phyloP scores from a whole-genome alignment of 768 basidiomycete genomes.

The Imleria badia region DNA sequence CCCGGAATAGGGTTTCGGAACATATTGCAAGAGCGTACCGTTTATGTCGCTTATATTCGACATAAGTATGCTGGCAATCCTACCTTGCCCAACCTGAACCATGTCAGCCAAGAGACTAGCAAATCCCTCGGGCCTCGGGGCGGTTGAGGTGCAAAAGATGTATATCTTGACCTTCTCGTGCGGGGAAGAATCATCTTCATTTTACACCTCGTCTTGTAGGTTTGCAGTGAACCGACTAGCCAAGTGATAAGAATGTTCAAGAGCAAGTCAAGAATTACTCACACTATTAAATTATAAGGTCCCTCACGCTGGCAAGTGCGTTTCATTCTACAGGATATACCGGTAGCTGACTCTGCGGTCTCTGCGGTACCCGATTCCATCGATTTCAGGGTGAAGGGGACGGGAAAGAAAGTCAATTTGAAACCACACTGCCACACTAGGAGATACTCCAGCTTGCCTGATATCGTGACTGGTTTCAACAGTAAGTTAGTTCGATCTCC shows the following conservation, averaged over 20 bases:
- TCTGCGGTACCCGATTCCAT: not conserved
- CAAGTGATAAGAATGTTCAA: not conserved
- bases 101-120: not conserved
- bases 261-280: not conserved
- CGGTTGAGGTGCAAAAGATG: not conserved
- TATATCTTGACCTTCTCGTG: not conserved
- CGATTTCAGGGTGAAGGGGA: not conserved
- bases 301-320: not conserved
- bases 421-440: slow-evolving; percentile 9
- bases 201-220: not conserved
- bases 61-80: not conserved
- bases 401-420: not conserved
- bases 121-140: not conserved
- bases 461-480: no score
- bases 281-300: not conserved
- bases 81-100: not conserved
- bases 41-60: not conserved
- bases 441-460: no score
- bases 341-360: not conserved
- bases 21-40: not conserved
- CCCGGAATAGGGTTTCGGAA: not conserved
- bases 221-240: not conserved
- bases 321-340: not conserved
- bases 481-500: not conserved
- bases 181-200: not conserved